Evolutionary conservation across 169 alveolate genomes (phyloP), one percentile per base, ranked within the genome.

Genomic region (Plasmodium chabaudi): DNA sequence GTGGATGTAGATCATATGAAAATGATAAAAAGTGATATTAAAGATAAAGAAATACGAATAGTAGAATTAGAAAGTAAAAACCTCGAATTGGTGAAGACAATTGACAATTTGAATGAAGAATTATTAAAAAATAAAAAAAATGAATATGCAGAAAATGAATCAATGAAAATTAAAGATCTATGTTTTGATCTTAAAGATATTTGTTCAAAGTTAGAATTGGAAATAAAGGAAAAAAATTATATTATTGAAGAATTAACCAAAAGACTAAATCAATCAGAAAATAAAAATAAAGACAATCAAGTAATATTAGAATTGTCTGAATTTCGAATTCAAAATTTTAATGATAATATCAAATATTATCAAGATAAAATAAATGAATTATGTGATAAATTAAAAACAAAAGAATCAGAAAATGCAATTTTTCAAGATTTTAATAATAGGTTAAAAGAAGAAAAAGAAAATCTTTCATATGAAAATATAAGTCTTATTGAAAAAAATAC

Each of bases 101-200:
- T 86, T 46, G 87, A 86, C 21, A 86, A 56, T 15, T 63, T 86
- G 21, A 86, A 86, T 19, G 91, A 69, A 25, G 87, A 86, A 21
- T 1, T 86, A 19, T 23, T 69, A 25, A 68, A 56, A 53, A 86
- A 68, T 72, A 55, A 21, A 47, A 70, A 21, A 17, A 21, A 23
- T 19, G 87, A 86, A 19, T 70, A 57, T 51, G 42, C 51, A 15
- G 91, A 68, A 69, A 59, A 46, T 42, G 91, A 86, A 63, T 69
- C 64, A n/a, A 5, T 51, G 15, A 86, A 86, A 70, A 44, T 86
- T 59, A 68, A 70, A 47, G 91, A 86, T n/a, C 56, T 86, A 34
- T 86, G 91, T 72, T 86, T 69, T n/a, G 91, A 86, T 60, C 49
- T 86, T 42, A 86, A 86, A 72, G 91, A 86, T 86, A 86, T 86